Evolutionary conservation across 805 yeast genomes (phyloP), one percentile per base, ranked within the genome.

Genomic region (Suhomyces canberraensis): DNA sequence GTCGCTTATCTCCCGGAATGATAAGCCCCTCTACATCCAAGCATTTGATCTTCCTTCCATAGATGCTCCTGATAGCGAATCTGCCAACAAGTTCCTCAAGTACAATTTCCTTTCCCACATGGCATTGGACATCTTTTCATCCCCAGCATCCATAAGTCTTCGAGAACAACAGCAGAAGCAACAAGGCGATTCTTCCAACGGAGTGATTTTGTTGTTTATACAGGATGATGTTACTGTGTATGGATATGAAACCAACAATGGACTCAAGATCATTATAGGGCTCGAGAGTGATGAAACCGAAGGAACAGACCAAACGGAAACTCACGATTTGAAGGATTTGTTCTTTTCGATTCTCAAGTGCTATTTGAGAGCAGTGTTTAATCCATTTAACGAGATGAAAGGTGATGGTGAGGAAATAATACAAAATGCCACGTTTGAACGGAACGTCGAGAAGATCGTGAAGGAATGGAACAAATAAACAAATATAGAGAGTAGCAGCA

Each of bases 61-160:
- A 19, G 35, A 28, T 5, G 16, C 35, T 5, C 17, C 41, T 9
- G 35, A 46, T 14, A 17, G 25, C 13, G 33, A 31, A 4, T 51
- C 58, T 25, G 66, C 71, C 30, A 71, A 77, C 45, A 67, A 66
- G 40, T 60, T 75, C 37, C 60, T 81, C 20, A 78, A 81, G 47
- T 81, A 78, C 60, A 80, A 83, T 50, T 82, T 82, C 47, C 62
- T 83, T 20, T 75, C 86, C n/a, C 87, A 83, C 52, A 81, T 83
- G 83, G 79, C 88, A 4, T 60, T 83, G 16, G 90, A 83, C 54
- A 73, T 81, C 15, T 80, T 83, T 50, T 68, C 79, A 22, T 75
- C 84, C 20, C 77, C 79, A 0, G 43, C 68, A 8, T 58, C 72
- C 22, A 60, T 71, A 14, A 50, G 52, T 33, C 46, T 66, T 20